phyloP scores from a whole-genome alignment of 1,139 yeast species.

The Yamadazyma songkhlaensis region DNA sequence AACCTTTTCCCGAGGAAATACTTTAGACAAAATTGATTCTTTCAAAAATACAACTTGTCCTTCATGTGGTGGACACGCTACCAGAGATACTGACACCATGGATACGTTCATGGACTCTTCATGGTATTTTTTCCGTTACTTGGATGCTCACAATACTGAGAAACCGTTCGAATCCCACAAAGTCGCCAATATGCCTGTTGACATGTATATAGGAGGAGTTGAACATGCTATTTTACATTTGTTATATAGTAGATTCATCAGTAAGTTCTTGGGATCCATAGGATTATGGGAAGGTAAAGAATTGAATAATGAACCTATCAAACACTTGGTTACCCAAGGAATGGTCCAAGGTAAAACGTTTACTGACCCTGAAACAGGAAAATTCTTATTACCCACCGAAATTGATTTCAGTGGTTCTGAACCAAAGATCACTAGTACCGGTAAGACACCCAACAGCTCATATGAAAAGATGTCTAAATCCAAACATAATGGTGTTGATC shows the following conservation, averaged over 20 bases:
- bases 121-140: conserved; percentile 88
- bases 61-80: conserved; percentile 67
- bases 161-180: conserved; percentile 50
- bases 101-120: conserved; percentile 98
- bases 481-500: conserved; percentile 91
- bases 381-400: conserved; percentile 78
- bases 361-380: conserved; percentile 66
- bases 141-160: conserved; percentile 63
- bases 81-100: conserved; percentile 95
- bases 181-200: conserved; percentile 78
- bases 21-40: conserved; percentile 64
- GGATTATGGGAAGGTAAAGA: conserved; percentile 44
- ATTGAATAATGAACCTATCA: conserved; percentile 73
- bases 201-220: conserved; percentile 88
- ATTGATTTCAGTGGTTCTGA: conserved; percentile 32
- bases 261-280: conserved; percentile 68
- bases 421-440: conserved; percentile 50
- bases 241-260: conserved; percentile 76
- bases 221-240: conserved; percentile 95
- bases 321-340: conserved; percentile 83
- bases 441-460: conserved; percentile 50
- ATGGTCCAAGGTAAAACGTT: conserved; percentile 96
- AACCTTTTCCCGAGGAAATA: conserved; percentile 60
- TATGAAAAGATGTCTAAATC: conserved; percentile 97
- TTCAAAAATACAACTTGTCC: conserved; percentile 81